These are phyloP conservation scores for Orbilia javanica DNA, from an alignment of 2,329 filamentous ascomycete species.

Conservation along the genomic window DNA sequence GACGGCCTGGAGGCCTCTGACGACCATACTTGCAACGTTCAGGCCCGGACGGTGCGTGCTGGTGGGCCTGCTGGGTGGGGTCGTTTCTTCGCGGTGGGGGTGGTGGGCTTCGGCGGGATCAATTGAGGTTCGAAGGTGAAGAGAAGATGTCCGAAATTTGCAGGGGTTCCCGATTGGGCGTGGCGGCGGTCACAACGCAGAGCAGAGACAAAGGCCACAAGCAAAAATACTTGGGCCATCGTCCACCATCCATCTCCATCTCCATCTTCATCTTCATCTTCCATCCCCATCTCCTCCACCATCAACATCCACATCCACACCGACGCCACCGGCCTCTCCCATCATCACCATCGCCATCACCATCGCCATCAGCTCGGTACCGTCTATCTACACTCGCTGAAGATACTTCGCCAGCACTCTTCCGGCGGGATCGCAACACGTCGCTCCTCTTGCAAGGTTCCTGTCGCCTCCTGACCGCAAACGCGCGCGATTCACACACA, in stretches of 20 bases:
- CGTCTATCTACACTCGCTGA: not conserved
- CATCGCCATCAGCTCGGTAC: not conserved
- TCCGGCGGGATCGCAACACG: conserved; percentile 8
- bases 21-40: conserved; percentile 43
- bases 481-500: conserved; percentile 30
- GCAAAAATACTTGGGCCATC: conserved; percentile 8
- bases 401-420: not conserved
- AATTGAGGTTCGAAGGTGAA: conserved; percentile 29
- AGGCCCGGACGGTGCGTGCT: conserved; percentile 3
- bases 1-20: conserved; percentile 60
- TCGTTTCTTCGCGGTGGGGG: conserved; percentile 11
- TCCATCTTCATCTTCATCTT: conserved; percentile 1
- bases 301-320: not conserved
- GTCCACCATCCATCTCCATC: conserved; percentile 20
- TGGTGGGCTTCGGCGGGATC: not conserved
- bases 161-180: conserved; percentile 29
- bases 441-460: not conserved
- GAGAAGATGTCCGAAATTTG: conserved; percentile 48
- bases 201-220: not conserved
- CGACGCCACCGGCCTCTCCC: not conserved
- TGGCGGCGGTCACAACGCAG: conserved; percentile 17
- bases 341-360: not conserved
- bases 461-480: conserved; percentile 20
- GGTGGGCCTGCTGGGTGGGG: not conserved
- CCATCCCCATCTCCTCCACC: conserved; percentile 2